Percentiles rank a stretch among this genome's conserved stretches.
Conservation (phyloP, 495 filamentous ascomycete species). For the Barbatosphaeria neglecta region DNA sequence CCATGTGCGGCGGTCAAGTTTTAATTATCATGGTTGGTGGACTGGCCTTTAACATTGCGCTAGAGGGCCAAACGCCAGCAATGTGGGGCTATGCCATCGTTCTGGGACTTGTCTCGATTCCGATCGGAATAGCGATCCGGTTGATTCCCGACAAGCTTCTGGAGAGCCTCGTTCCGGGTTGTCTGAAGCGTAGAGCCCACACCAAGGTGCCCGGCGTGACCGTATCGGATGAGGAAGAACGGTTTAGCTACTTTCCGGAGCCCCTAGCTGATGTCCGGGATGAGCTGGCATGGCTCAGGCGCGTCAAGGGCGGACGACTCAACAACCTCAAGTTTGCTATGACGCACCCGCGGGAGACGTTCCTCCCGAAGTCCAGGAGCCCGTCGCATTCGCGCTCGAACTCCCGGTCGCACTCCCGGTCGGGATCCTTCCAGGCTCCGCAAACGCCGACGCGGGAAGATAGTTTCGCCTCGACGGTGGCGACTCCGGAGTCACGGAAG, state of each 20-base stretch:
- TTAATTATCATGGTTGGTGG: conserved; percentile 72
- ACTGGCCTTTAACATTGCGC: conserved; percentile 59
- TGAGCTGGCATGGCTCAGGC: conserved; percentile 80
- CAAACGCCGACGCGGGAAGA: conserved; percentile 55
- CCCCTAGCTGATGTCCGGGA: conserved; percentile 64
- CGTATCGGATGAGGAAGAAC: conserved; percentile 66
- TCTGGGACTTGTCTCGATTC: conserved; percentile 59
- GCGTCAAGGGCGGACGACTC: conserved; percentile 80
- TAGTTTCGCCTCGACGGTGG: conserved; percentile 38
- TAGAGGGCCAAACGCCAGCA: conserved; percentile 38
- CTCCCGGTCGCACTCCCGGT: conserved; percentile 23
- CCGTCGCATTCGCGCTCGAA: conserved; percentile 64
- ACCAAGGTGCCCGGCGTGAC: conserved; percentile 36
- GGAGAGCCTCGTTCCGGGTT: conserved; percentile 53
- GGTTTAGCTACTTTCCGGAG: conserved; percentile 59
- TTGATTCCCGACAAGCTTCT: conserved; percentile 45
- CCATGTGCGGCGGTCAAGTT: conserved; percentile 72
- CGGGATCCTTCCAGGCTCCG: conserved; percentile 30
- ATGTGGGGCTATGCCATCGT: conserved; percentile 73
- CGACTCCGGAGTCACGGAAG: conserved; percentile 62
- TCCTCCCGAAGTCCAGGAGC: conserved; percentile 61
- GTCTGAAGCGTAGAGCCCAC: conserved; percentile 50
- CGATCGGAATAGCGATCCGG: conserved; percentile 61
- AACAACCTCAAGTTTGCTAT: conserved; percentile 78
- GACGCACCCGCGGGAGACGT: conserved; percentile 61